Evolutionary conservation across 2,329 filamentous ascomycete genomes (phyloP), one percentile per base, ranked within the genome.

Genomic region (Colletotrichum tropicale): DNA sequence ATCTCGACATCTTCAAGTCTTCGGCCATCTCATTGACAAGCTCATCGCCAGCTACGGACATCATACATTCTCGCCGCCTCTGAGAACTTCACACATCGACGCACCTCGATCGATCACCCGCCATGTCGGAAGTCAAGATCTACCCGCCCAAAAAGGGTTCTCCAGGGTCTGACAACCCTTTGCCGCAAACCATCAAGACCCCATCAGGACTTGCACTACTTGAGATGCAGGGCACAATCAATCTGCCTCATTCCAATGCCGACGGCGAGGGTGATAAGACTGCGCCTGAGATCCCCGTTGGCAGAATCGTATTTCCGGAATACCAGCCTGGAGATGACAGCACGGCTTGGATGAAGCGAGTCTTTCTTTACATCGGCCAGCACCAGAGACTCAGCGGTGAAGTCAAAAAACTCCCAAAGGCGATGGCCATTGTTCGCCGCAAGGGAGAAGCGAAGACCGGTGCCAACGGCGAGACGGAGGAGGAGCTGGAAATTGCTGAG

Each of bases 171-270:
- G 55, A 72, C 34, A 89, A 85, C 74, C 93, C 94, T 6, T 91
- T 98, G 6, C 97, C 97, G 2, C 84, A 90, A n/a, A 89, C 98
- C 77, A 91, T 98, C 18, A 94, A 96, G 80, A 98, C 96, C 1
- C 97, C 97, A 1, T 93, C 94, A 0, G 97, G 97, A 66, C 91
- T 98, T 55, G 96, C 96, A 21, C 89, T 99, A 61, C 88, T 99
- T 73, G 97, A 98, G 86, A 91, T 99, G 16, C 97, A 99, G 87
- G 97, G 96, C 76, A 95, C 92, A 16, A 93, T 99, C 85, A 96
- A 98, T 84, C 88, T 96, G 2, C 93, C 95, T 9, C 77, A 85
- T 3, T 78, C 83, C 34, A 80, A 81, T 30, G 79, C 82, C n/a
- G 81, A 84, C 28, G 77, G 79, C 12, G 79, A 86, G 67, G 78